Base-by-base conservation (phyloP, 768 basidiomycete genomes). In the Leccinum rimulosum region DNA sequence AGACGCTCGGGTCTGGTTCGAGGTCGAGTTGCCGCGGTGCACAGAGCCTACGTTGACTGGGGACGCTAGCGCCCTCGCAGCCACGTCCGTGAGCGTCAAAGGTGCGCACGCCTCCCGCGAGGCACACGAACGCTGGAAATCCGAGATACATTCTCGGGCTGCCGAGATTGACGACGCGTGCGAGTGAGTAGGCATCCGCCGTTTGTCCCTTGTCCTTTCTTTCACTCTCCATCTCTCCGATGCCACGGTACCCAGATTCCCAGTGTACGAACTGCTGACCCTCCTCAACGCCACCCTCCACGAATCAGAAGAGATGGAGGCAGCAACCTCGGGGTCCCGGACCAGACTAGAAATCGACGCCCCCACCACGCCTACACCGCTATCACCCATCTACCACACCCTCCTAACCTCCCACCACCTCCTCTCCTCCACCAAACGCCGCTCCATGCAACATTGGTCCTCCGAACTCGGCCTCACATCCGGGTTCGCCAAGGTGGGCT, bases 381-480 rank as follows among this genome's bases (percentile, higher is more conserved):
- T 47, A 50, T 27, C 45, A 33, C 30, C 47, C 27, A 57, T 38
- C 22, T 84, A 80, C 59, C 89, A 91, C 65, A 82, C 82, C 22
- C 79, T 91, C 1, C 77, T 91, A 54, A 87, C 85, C 2, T 91
- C 90, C 0, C 89, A 92, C 72, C 87, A 88, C 69, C 81, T 88
- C 56, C 73, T 84, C 43, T 85, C 90, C 54, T 77, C 84, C 25
- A 77, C 80, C 65, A 88, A 89, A 73, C 78, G 88, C 55, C 79
- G 83, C 36, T 76, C 81, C 59, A 73, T 85, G 31, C 79, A 82
- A 60, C 73, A 76, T 36, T 86, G 86, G 81, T 79, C 85, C 1
- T 75, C 79, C 14, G 76, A 81, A 7, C 79, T 89, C 43, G 72
- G 72, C 4, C 64, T 91, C 12, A 62, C 43, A 2, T 45, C 73